Evolutionary conservation across 2,329 filamentous ascomycete species (phyloP), one percentile per base, ranked within the genome.

Genomic region (Hymenoscyphus occultus): DNA sequence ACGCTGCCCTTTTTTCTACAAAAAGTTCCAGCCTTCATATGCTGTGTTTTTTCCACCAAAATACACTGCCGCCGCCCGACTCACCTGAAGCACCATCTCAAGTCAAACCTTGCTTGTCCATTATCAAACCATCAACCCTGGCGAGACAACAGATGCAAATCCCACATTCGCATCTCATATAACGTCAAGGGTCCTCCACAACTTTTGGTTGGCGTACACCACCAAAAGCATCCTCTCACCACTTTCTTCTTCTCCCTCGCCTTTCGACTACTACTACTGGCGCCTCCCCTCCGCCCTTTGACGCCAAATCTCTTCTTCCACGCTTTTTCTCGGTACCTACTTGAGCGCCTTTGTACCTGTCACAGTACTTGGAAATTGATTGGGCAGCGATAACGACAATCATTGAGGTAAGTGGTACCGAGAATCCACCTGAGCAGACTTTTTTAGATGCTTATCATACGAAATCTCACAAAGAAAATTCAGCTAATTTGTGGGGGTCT

Each of bases 41-140:
- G 19, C 48, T 54, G 31, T 54, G 22, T 54, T 54, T 54, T 54
- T 54, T 13, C 48, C 45, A 12, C 19, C 22, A 19, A 28, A 14
- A 51, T 4, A 28, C 19, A 54, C 48, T 22, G 22, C 48, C 48
- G 22, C 48, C 48, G 9, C 48, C 7, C 48, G 10, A 54, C 13
- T 54, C 48, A 54, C 48, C 19, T 54, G 9, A 51, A 51, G 45
- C 45, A 19, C 19, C 42, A 22, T 51, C 45, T 28, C n/a, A 48
- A 22, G n/a, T n/a, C n/a, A n/a, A 48, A n/a, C 45, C 45, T 48
- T 48, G 45, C 45, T 48, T 48, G 45, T 19, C 45, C 45, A n/a
- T 9, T 48, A 9, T 19, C 45, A 19, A 54, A 2, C 7, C 19
- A 28, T 28, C 48, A 54, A 28, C 48, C 48, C 19, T 28, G 19